Evolutionary conservation across 257 asterid genomes (phyloP).

Genomic region (Agastache rugosa): DNA sequence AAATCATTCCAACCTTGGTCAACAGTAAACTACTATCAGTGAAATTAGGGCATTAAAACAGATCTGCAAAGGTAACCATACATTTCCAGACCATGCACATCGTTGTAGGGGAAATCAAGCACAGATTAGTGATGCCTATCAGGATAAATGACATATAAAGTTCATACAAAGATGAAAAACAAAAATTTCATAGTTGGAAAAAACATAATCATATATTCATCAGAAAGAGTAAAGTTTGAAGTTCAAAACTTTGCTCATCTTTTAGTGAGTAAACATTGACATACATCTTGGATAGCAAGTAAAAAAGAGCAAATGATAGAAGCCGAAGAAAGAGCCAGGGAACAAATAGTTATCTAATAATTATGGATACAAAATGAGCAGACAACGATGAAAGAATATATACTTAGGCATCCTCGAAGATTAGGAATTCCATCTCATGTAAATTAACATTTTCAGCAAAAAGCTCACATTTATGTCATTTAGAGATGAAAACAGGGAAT

Average conservation of each 20-base stretch:
- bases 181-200: neutral
- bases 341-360: neutral
- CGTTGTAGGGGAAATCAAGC: conserved; percentile 4
- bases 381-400: neutral
- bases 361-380: neutral
- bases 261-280: neutral
- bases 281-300: neutral
- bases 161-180: neutral
- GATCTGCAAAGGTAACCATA: neutral
- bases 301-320: neutral
- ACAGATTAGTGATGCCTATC: conserved; percentile 6
- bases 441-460: conserved; percentile 11
- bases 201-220: neutral
- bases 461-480: conserved; percentile 2
- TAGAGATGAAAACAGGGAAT: neutral
- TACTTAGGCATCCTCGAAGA: neutral
- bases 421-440: neutral
- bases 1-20: neutral
- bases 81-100: neutral
- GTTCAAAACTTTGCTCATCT: neutral
- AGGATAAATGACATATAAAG: conserved; percentile 12
- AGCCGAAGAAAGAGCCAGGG: neutral
- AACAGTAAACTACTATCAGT: conserved; percentile 8
- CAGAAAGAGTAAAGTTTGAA: neutral
- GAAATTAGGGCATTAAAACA: neutral